Evolutionary conservation across 1,139 yeast species (phyloP), one percentile per base, ranked within the genome.

Genomic region (Debaryomyces coudertii): DNA sequence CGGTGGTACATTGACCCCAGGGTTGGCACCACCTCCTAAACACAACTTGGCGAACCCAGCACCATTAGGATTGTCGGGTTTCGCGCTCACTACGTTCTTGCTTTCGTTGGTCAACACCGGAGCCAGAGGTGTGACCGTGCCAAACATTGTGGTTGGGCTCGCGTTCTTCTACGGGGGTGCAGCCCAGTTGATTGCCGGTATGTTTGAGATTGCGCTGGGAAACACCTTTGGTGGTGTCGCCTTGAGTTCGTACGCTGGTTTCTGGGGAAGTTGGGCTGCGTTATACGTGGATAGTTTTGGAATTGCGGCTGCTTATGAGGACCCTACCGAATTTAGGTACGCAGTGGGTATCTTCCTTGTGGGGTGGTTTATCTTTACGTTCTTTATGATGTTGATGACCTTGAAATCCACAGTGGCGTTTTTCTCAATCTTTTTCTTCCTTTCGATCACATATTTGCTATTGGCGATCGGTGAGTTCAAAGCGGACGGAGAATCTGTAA

Each of bases 221-320:
- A 89, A 90, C 72, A 84, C 96, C 46, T 90, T 90, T 73, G 97
- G 96, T 82, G 96, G 90, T 49, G 80, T 88, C 44, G 95, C 95
- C 2, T 76, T 90, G 49, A 69, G 85, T 20, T 85, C 95, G 5
- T 90, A 74, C 62, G 97, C 95, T 51, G 96, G 93, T 0, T 90
- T 90, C 68, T 90, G 97, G 97, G 76, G 88, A 65, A 75, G 92
- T 36, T 87, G 80, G 67, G 95, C 82, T 51, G 92, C 93, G 23
- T 77, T 90, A 50, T 73, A 80, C 52, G 81, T 85, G 46, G 82
- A 85, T 30, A 77, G 86, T 60, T 90, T 90, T 66, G 92, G 93
- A 40, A 86, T 90, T 51, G 69, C 65, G 16, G 71, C 73, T 3
- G 83, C 93, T 11, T 83, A 79, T 55, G 76, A 68, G 31, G 68